Evolutionary conservation across 371 early-diverging fungal genomes (phyloP).

Genomic region (Coemansia sp.): DNA sequence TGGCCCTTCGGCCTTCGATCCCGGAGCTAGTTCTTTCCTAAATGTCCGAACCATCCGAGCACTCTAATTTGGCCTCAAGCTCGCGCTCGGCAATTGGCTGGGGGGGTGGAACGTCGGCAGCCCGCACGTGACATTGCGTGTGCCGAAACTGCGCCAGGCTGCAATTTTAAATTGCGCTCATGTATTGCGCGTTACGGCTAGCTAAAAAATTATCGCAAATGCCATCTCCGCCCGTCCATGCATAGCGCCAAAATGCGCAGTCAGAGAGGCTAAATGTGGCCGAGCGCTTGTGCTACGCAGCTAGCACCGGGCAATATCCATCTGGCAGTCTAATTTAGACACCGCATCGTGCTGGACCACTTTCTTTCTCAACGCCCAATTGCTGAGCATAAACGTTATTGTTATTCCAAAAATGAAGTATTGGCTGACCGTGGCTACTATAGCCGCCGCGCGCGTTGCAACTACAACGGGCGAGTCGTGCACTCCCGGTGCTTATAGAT

Average conservation of each 20-base stretch:
- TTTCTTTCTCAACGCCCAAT: not conserved
- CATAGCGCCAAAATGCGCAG: conserved; percentile 1
- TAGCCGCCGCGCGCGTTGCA: conserved; percentile 3
- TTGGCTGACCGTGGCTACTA: not conserved
- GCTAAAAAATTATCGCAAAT: conserved; percentile 11
- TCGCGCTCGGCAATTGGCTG: no score
- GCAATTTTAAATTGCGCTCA: not conserved
- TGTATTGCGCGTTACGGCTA: conserved; percentile 15
- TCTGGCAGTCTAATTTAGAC: not conserved
- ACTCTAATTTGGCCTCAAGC: not conserved
- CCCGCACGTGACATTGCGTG: no score
- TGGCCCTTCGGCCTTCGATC: not conserved
- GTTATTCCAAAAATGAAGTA: conserved; percentile 4
- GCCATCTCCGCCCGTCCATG: not conserved
- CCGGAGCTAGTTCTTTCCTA: not conserved
- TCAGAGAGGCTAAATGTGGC: not conserved
- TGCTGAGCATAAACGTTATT: not conserved
- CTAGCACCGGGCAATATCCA: not conserved
- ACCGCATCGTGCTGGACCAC: not conserved
- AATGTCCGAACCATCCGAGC: not conserved
- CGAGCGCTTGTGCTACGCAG: conserved; percentile 4
- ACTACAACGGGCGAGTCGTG: conserved; percentile 12
- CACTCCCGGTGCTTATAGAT: conserved; percentile 34
- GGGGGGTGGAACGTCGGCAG: no score
- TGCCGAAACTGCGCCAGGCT: not conserved